phyloP scores from a whole-genome alignment of 352 stramenopile genomes.

The Globisporangium echinulatum region DNA sequence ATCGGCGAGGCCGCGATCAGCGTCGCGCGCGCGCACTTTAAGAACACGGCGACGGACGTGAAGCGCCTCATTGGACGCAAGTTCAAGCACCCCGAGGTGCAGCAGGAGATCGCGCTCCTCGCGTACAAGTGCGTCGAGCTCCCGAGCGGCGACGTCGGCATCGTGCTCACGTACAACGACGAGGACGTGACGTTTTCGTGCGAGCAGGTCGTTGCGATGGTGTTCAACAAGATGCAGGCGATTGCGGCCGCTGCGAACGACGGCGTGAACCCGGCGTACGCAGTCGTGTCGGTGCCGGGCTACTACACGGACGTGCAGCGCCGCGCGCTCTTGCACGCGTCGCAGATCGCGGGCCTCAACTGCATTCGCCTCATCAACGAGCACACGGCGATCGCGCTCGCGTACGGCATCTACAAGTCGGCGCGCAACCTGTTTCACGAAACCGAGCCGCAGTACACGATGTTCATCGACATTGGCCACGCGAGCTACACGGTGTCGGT shows the following conservation, averaged over 20 bases:
- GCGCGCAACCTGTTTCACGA: conserved; percentile 93
- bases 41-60: conserved; percentile 96
- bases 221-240: conserved; percentile 95
- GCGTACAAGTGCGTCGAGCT: conserved; percentile 90
- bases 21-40: conserved; percentile 94
- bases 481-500: conserved; percentile 90
- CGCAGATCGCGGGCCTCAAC: conserved; percentile 93
- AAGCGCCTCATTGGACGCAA: conserved; percentile 97
- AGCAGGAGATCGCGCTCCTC: conserved; percentile 91
- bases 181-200: conserved; percentile 88
- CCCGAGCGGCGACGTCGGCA: conserved; percentile 82
- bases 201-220: conserved; percentile 96
- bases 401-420: conserved; percentile 96
- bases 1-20: conserved; percentile 90
- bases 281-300: conserved; percentile 93
- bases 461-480: conserved; percentile 99
- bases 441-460: conserved; percentile 92
- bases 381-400: conserved; percentile 93
- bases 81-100: conserved; percentile 94
- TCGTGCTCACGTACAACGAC: conserved; percentile 92
- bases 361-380: conserved; percentile 98
- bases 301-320: conserved; percentile 98
- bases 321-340: conserved; percentile 90
- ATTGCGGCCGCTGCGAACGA: conserved; percentile 93
- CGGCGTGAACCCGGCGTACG: conserved; percentile 82